Percentiles rank a stretch among this genome's conserved stretches.
These are phyloP conservation scores for Apiotrichum gracile DNA, from an alignment of 1,284 basidiomycete species.

Conservation along the genomic window DNA sequence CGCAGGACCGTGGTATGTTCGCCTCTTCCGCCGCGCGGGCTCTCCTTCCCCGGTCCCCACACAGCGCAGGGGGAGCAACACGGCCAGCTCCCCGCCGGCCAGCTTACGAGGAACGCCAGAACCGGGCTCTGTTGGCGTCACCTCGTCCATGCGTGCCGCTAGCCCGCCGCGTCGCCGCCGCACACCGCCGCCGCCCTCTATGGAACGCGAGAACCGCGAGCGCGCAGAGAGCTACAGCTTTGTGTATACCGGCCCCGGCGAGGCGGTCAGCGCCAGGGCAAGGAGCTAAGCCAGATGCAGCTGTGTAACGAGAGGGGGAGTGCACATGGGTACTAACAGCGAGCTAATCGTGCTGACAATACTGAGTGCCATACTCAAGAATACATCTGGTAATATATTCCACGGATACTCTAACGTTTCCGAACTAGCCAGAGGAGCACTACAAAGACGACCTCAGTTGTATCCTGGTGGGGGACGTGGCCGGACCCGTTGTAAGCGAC, in stretches of 20 bases:
- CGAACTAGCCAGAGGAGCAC: too few species aligned
- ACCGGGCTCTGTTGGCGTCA: not conserved
- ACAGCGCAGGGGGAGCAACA: not conserved
- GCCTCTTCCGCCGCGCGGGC: not conserved
- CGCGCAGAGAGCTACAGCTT: conserved; percentile 15
- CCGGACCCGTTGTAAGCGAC: too few species aligned
- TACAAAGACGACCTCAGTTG: too few species aligned
- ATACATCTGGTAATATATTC: too few species aligned
- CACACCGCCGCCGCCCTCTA: not conserved
- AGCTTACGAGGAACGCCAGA: conserved; percentile 3
- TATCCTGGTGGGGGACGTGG: too few species aligned
- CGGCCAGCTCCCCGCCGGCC: not conserved
- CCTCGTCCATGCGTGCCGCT: not conserved
- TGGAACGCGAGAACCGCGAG: not conserved
- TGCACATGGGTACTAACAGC: too few species aligned
- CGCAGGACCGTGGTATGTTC: conserved; percentile 16
- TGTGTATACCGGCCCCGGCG: conserved; percentile 6
- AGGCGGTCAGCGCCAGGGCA: conserved; percentile 5
- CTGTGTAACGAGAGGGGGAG: not conserved
- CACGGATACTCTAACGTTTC: too few species aligned
- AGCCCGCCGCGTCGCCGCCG: conserved; percentile 1
- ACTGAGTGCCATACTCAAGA: too few species aligned
- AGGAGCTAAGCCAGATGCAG: not conserved
- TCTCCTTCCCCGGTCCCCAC: not conserved
- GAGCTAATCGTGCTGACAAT: too few species aligned